Base-by-base conservation (phyloP, 2,329 filamentous ascomycete species). In the Penicillium sp. region DNA sequence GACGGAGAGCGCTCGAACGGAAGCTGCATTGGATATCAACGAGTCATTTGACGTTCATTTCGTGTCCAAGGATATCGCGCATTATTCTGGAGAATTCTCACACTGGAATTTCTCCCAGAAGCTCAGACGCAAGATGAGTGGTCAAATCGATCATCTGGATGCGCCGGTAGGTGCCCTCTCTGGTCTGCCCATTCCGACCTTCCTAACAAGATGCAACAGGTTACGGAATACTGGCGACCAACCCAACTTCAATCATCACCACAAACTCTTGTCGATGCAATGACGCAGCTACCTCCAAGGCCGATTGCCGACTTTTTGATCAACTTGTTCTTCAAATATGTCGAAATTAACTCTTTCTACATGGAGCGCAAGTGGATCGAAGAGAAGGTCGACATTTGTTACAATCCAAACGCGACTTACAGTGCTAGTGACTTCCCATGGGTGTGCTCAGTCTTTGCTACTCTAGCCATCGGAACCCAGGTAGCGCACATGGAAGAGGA, bases 81-180 rank as follows among this genome's bases (percentile, higher is more conserved):
- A 56, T 47, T 77, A 77, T 52, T 76, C 74, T 1, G 75, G 75
- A 5, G 75, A 77, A 47, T 76, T 76, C 50, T 75, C 71, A 2
- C 75, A 77, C 47, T 68, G 75, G 61, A 76, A 73, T 38, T 77
- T 77, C 44, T 75, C 73, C 1, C 68, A 73, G 66, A 71, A 74
- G 42, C 68, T 77, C 27, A 64, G 71, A 43, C 67, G 67, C 10
- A 73, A 74, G 36, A 74, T 74, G 16, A 69, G 71, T 34, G 70
- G 69, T 49, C 68, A 66, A 62, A 71, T 71, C 58, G 62, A 68
- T 38, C 59, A 60, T 5, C 55, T 63, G 13, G 62, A 61, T 8
- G 59, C 64, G 11, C 65, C 63, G 53, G 71, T 74, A 62, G 43
- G 46, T 54, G 8, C 9, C n/a, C n/a, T n/a, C n/a, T n/a, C n/a